These are phyloP conservation scores for Lobosporangium transversale DNA, from an alignment of 192 early-diverging fungal species.

Conservation along the genomic window DNA sequence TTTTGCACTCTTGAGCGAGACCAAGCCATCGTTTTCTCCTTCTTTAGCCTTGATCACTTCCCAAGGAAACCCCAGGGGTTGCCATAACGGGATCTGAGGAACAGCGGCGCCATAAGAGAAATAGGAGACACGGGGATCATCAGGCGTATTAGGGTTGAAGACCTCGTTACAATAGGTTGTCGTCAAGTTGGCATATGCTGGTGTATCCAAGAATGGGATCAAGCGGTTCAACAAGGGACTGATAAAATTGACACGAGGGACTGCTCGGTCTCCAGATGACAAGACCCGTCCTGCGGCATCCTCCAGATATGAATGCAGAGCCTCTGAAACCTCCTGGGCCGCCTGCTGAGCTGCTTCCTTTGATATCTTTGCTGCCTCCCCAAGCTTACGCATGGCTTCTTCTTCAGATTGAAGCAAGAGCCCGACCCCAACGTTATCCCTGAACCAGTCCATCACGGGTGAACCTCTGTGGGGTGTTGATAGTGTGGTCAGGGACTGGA, in stretches of 20 bases:
- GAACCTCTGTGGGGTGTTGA: conserved; percentile 95
- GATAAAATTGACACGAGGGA: conserved; percentile 9
- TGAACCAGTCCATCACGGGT: conserved; percentile 95
- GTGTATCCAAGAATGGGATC: conserved; percentile 84
- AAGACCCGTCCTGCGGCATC: conserved; percentile 1
- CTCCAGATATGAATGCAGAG: conserved; percentile 5
- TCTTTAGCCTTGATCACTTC: conserved; percentile 81
- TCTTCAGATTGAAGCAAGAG: conserved; percentile 56
- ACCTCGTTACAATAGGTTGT: conserved; percentile 84
- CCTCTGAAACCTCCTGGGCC: conserved; percentile 15
- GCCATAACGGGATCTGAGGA: conserved; percentile 71
- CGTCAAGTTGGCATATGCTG: conserved; percentile 92
- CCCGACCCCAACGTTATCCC: conserved; percentile 86
- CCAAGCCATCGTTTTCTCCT: conserved; percentile 94
- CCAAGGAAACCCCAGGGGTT: conserved; percentile 82
- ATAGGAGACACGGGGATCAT: conserved; percentile 81
- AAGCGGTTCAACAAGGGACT: conserved; percentile 59
- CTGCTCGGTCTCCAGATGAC: conserved; percentile 7
- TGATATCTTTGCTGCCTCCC: conserved; percentile 42
- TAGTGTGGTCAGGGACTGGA: conserved; percentile 88
- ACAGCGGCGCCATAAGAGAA: conserved; percentile 82
- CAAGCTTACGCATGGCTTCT: conserved; percentile 40
- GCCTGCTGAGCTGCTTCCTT: conserved; percentile 23
- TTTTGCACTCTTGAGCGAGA: conserved; percentile 80
- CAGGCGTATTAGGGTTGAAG: conserved; percentile 90